Conservation (phyloP, 768 basidiomycete genomes). For the Collybiopsis confluens region DNA sequence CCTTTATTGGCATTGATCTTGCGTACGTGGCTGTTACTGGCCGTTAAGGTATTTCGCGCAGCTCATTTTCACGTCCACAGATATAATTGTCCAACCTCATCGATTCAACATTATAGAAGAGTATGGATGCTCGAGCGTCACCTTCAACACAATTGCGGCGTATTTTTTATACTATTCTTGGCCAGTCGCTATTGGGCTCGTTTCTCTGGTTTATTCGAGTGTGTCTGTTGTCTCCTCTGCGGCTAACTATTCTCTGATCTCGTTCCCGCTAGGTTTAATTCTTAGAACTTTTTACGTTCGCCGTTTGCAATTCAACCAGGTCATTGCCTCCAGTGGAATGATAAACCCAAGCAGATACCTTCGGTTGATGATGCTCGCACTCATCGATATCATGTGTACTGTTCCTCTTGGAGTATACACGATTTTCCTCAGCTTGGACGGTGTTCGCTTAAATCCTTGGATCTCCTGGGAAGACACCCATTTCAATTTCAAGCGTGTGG, state of each 20-base stretch:
- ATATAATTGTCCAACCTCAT: conserved; percentile 28
- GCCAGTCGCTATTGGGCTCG: conserved; percentile 26
- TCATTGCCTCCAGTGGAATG: not conserved
- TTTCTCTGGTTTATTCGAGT: conserved; percentile 30
- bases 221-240: conserved; percentile 8
- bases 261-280: conserved; percentile 14
- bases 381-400: conserved; percentile 35
- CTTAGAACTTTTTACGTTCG: not conserved
- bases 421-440: conserved; percentile 21
- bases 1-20: conserved; percentile 31
- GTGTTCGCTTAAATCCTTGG: conserved; percentile 26
- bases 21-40: too few species aligned
- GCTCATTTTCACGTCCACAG: conserved; percentile 24
- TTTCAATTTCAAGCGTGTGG: conserved; percentile 30
- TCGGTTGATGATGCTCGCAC: conserved; percentile 40
- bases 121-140: conserved; percentile 29
- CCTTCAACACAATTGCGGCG: conserved; percentile 21
- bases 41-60: too few species aligned
- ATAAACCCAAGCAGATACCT: conserved; percentile 38
- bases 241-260: not conserved
- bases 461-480: conserved; percentile 41
- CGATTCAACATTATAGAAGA: conserved; percentile 33
- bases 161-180: conserved; percentile 20
- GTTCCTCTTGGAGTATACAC: conserved; percentile 32
- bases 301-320: not conserved